These are phyloP conservation scores for Petrea volubilis DNA, from an alignment of 257 asterid species.

Conservation along the genomic window DNA sequence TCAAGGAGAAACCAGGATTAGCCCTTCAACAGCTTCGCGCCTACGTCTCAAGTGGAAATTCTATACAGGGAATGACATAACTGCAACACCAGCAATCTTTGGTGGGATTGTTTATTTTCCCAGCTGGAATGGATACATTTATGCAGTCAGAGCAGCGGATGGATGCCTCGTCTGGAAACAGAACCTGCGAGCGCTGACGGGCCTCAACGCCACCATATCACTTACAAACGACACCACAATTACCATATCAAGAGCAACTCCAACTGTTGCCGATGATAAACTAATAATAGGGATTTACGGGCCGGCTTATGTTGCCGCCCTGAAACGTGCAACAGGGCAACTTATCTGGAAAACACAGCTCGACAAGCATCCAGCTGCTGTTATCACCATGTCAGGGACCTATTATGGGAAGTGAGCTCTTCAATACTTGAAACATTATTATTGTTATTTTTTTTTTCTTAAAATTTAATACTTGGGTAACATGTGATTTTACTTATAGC, in stretches of 20 bases:
- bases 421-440: too few relatives aligned
- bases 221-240: constrained; percentile 17
- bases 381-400: constrained; percentile 70
- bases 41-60: constrained; percentile 48
- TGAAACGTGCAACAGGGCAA: constrained; percentile 40
- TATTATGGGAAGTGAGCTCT: constrained; percentile 38
- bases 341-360: constrained; percentile 51
- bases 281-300: constrained; percentile 46
- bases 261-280: constrained; percentile 43
- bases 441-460: too few relatives aligned
- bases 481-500: background rate
- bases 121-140: constrained; percentile 48
- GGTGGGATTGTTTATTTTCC: constrained; percentile 45
- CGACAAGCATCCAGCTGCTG: constrained; percentile 42
- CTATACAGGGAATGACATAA: constrained; percentile 39
- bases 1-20: constrained; percentile 33
- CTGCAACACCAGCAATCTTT: constrained; percentile 44
- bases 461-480: background rate
- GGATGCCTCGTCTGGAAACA: constrained; percentile 48
- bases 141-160: constrained; percentile 44
- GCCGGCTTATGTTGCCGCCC: constrained; percentile 47
- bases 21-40: constrained; percentile 32
- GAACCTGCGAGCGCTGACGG: constrained; percentile 34
- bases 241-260: constrained; percentile 43
- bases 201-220: constrained; percentile 28